Evolutionary conservation across 352 stramenopile genomes (phyloP).

Genomic region (Phytophthora cryptogea): DNA sequence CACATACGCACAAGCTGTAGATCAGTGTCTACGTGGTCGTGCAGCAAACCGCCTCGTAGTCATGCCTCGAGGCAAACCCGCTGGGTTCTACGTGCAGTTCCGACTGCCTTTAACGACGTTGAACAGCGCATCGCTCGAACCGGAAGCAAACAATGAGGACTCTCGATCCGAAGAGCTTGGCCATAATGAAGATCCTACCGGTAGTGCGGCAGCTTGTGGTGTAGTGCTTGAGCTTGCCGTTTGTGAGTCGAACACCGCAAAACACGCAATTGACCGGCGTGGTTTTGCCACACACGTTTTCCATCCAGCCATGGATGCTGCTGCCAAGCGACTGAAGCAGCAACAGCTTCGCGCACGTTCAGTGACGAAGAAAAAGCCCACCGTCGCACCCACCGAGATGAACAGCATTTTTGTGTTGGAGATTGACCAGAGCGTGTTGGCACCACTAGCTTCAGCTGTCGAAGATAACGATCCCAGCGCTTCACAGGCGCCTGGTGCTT

Average conservation of each 20-base stretch:
- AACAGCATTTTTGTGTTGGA: slow-evolving; percentile 53
- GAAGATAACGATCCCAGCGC: slow-evolving; percentile 9
- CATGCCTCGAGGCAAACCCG: slow-evolving; percentile 51
- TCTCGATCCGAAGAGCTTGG: slow-evolving; percentile 13
- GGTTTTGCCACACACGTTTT: slow-evolving; percentile 66
- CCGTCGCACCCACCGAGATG: slow-evolving; percentile 38
- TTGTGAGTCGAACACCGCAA: slow-evolving; percentile 41
- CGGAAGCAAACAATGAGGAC: slow-evolving; percentile 9
- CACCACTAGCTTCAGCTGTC: slow-evolving; percentile 14
- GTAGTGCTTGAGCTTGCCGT: slow-evolving; percentile 57
- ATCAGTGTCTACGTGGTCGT: slow-evolving; percentile 44
- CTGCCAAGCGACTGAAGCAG: slow-evolving; percentile 39
- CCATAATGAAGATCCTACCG: slow-evolving; percentile 8
- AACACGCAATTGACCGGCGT: slow-evolving; percentile 17
- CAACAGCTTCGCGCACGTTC: slow-evolving; percentile 41
- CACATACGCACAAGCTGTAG: slow-evolving; percentile 21
- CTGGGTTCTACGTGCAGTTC: slow-evolving; percentile 66
- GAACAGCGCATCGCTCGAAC: not conserved
- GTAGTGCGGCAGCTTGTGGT: slow-evolving; percentile 5
- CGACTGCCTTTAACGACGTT: slow-evolving; percentile 35
- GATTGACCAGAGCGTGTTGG: slow-evolving; percentile 40
- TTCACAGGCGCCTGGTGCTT: not conserved
- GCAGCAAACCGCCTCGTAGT: slow-evolving; percentile 49
- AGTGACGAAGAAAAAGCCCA: slow-evolving; percentile 42
- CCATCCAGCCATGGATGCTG: slow-evolving; percentile 46